phyloP scores from a whole-genome alignment of 2,329 filamentous ascomycete genomes.

The Aspergillus awamori region DNA sequence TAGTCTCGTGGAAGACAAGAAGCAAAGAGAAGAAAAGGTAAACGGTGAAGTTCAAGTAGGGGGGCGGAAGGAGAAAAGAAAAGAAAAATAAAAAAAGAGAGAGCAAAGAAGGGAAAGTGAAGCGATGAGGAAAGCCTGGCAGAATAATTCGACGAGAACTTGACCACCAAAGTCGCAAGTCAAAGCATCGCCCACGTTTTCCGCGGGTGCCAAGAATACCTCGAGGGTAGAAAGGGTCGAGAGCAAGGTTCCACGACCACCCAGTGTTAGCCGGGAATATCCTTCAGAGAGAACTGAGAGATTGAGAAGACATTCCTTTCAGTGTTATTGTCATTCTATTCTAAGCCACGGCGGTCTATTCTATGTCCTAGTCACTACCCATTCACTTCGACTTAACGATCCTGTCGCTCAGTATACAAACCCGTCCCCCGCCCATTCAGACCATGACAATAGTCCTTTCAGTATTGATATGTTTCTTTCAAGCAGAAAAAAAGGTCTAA shows the following conservation, averaged over 20 bases:
- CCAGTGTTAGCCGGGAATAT: too few relatives aligned
- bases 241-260: slow-evolving; percentile 2
- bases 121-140: slow-evolving; percentile 15
- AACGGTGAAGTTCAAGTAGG: background rate
- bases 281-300: too few relatives aligned
- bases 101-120: slow-evolving; percentile 9
- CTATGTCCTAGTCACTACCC: background rate
- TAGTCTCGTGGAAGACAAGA: background rate
- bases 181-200: slow-evolving; percentile 23
- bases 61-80: slow-evolving; percentile 4
- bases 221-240: slow-evolving; percentile 9
- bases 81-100: slow-evolving; percentile 7
- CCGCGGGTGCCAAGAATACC: slow-evolving; percentile 24
- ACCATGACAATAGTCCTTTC: background rate
- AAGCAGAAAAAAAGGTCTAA: background rate
- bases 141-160: slow-evolving; percentile 14
- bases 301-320: too few relatives aligned
- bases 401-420: background rate
- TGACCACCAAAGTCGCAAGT: slow-evolving; percentile 15
- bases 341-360: background rate
- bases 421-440: background rate
- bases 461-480: background rate
- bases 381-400: background rate
- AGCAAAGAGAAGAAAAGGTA: slow-evolving; percentile 6
- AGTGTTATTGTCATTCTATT: slow-evolving; percentile 1